Percentiles rank a stretch among this genome's conserved stretches.
Conservation (phyloP, 495 filamentous ascomycete species). For the Aspergillus campestris region DNA sequence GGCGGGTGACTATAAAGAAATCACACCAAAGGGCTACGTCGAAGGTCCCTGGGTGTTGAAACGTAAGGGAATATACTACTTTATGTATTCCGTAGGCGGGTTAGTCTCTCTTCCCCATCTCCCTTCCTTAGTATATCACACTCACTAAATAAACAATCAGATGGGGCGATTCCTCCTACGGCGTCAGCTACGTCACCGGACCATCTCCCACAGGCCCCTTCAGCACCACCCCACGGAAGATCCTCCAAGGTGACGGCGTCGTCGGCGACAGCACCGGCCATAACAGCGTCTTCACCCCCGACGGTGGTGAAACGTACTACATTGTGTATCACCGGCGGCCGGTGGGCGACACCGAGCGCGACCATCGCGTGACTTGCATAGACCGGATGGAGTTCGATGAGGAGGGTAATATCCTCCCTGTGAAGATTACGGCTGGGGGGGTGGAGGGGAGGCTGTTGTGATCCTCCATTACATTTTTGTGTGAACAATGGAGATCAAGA, state of each 20-base stretch:
- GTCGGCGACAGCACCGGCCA: slow-evolving; percentile 37
- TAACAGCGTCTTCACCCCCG: slow-evolving; percentile 33
- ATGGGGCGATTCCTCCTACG: slow-evolving; percentile 38
- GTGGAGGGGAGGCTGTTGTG: slow-evolving; percentile 11
- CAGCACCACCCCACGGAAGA: slow-evolving; percentile 20
- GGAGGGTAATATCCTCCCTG: slow-evolving; percentile 29
- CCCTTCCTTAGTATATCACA: neutral
- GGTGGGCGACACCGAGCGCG: slow-evolving; percentile 29
- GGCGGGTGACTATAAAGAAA: slow-evolving; percentile 23
- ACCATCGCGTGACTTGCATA: slow-evolving; percentile 38
- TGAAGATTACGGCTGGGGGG: slow-evolving; percentile 33
- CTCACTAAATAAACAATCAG: slow-evolving; percentile 6
- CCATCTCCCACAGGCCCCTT: slow-evolving; percentile 38
- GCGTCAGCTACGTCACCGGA: slow-evolving; percentile 37
- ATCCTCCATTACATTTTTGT: neutral
- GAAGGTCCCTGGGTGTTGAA: slow-evolving; percentile 40
- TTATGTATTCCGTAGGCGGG: slow-evolving; percentile 39
- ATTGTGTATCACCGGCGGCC: slow-evolving; percentile 42
- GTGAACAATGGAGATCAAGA: too few species aligned
- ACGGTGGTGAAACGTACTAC: slow-evolving; percentile 35
- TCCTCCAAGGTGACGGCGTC: slow-evolving; percentile 28
- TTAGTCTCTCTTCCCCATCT: slow-evolving; percentile 6
- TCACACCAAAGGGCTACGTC: slow-evolving; percentile 35
- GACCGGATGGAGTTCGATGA: slow-evolving; percentile 41
- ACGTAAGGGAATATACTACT: slow-evolving; percentile 34